Evolutionary conservation across 108 stramenopile genomes (phyloP), one percentile per base, ranked within the genome.

Genomic region (Halocafeteria seosinensis): DNA sequence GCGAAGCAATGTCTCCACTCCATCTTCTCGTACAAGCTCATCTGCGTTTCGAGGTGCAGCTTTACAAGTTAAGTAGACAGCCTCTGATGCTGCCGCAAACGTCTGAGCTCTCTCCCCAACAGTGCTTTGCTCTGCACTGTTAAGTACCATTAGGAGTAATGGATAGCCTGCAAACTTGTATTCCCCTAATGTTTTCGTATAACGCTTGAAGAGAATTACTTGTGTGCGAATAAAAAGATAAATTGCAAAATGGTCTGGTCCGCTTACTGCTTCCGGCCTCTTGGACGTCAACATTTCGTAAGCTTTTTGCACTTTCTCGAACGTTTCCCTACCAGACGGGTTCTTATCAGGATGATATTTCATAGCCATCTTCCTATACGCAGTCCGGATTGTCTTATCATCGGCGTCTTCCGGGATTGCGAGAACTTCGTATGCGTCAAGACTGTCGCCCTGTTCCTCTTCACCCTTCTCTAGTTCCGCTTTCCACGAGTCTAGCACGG

Each of bases 141-240:
- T 17, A 6, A 84, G 61, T 32, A 78, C 82, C 21, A 60, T 50
- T 34, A 85, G 37, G 24, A 88, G 67, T 13, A 83, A 32, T 11
- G 60, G 52, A 63, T 85, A 88, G 0, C 81, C 73, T 24, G 87
- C 83, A 70, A 85, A 88, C 68, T 88, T 88, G 62, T 82, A 82
- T 34, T 68, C 67, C 5, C 68, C 55, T 62, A 88, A 74, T 50
- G 76, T 73, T n/a, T 61, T 42, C 51, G 75, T 71, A 61, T 76
- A 82, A 34, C 87, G 77, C 50, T 78, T 75, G 71, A 76, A 87
- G 26, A 87, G 73, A 25, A 87, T 69, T 17, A 78, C 23, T 69
- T 87, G 87, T 21, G 83, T 72, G 55, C 71, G 60, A 13, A 87
- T 62, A 35, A 87, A 53, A 1, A 87, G 62, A 0, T 74, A 64